These are phyloP conservation scores for Pseudogymnoascus sp. DNA, from an alignment of 2,329 filamentous ascomycete species.

Conservation along the genomic window DNA sequence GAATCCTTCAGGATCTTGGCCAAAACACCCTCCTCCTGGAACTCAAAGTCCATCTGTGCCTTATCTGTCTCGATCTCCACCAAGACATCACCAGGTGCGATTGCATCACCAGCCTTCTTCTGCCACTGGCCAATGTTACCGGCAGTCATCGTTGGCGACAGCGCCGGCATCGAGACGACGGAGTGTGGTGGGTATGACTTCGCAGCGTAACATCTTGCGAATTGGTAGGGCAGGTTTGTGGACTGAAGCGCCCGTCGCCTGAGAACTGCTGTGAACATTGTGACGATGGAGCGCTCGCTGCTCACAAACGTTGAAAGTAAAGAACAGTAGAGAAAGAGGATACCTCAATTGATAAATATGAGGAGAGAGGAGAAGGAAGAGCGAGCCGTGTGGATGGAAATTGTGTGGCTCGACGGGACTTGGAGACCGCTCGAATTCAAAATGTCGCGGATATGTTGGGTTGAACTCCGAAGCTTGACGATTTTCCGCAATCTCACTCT, in stretches of 20 bases:
- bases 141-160: constrained; percentile 94
- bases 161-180: constrained; percentile 93
- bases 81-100: constrained; percentile 87
- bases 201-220: constrained; percentile 47
- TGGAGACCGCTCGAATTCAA: constrained; percentile 1
- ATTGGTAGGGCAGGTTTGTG: constrained; percentile 44
- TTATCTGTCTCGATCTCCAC: constrained; percentile 99
- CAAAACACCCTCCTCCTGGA: constrained; percentile 93
- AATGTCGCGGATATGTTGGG: constrained; percentile 9
- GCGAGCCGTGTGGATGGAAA: background rate
- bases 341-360: constrained; percentile 4
- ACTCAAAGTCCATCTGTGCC: constrained; percentile 99
- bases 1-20: constrained; percentile 90
- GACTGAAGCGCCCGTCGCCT: constrained; percentile 53
- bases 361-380: background rate
- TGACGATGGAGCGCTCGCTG: constrained; percentile 21
- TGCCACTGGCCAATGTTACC: constrained; percentile 97
- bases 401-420: constrained; percentile 3
- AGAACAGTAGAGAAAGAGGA: background rate
- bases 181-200: constrained; percentile 92
- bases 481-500: constrained; percentile 5
- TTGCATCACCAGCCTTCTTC: constrained; percentile 86
- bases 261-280: constrained; percentile 56
- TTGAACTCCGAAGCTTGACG: constrained; percentile 7
- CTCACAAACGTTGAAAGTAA: background rate